These are phyloP conservation scores for Erysiphe pulchra DNA, from an alignment of 2,329 filamentous ascomycete genomes.

Conservation along the genomic window DNA sequence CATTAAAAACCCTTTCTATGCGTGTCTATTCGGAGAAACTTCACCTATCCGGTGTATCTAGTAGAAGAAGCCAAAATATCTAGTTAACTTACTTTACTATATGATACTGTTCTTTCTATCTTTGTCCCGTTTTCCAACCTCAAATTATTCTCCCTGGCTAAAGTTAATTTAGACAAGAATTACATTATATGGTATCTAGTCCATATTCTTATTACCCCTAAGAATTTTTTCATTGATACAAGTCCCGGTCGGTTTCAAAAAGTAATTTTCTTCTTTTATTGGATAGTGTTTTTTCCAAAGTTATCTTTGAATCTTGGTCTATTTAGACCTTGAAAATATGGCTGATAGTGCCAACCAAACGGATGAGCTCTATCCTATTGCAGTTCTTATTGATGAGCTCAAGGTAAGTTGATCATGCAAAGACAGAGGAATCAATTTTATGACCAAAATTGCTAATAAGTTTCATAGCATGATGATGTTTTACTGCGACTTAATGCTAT, in stretches of 20 bases:
- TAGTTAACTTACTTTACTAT: neutral
- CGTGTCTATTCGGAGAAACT: neutral
- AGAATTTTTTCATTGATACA: no score
- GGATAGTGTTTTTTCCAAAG: no score
- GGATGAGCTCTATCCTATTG: conserved; percentile 98
- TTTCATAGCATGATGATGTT: conserved; percentile 76
- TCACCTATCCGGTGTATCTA: neutral
- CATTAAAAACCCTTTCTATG: neutral
- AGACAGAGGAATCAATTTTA: neutral
- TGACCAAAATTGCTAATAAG: conserved; percentile 5
- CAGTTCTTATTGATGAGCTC: conserved; percentile 96
- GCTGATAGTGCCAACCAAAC: conserved; percentile 69
- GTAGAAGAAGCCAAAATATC: neutral
- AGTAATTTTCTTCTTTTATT: no score
- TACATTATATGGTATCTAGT: no score
- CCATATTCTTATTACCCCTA: no score
- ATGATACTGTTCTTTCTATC: neutral
- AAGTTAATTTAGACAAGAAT: no score
- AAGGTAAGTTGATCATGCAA: conserved; percentile 35
- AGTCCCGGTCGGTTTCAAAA: no score
- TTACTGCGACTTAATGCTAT: conserved; percentile 95
- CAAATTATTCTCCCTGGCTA: no score
- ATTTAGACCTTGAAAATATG: conserved; percentile 34
- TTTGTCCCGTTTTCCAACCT: neutral
- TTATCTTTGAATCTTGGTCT: neutral